Evolutionary conservation across 1,139 yeast genomes (phyloP), one percentile per base, ranked within the genome.

Genomic region (Sugiyamaella pinicola): DNA sequence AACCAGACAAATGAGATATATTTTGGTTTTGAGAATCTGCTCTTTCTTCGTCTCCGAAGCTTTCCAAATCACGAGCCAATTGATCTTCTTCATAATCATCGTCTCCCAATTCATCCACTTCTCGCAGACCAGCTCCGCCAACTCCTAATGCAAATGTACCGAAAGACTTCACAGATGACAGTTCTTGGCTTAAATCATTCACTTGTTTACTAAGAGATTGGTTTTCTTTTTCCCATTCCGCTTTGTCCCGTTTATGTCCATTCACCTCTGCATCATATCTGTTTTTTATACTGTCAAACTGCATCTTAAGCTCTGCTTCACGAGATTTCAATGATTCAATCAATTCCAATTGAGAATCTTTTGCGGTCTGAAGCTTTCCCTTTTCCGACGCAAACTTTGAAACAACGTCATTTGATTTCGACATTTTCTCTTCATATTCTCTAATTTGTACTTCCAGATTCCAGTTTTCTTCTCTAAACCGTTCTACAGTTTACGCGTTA

Each of bases 401-500:
- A 29, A 66, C 54, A 5, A 59, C 56, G 7, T 60, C 66, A 13
- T 61, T 53, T 10, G 67, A 60, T 38, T 62, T 61, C 12, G 65
- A 45, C 41, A 67, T 43, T 54, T 81, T 79, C 37, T 81, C 81
- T 37, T 76, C 72, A 50, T 83, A 70, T 43, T 72, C 76, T 50
- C 81, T 79, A 15, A 84, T 67, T 50, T 77, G 76, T 28, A 83
- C 69, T 65, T 85, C 90, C 56, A 88, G 75, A 62, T 86, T 88
- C 96, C 96, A 88, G 63, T 84, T 86, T 54, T 80, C 79, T 61
- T 87, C 91, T 64, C 83, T 84, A 58, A 80, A 72, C 33, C 76
- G 75, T 52, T 78, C 79, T 65, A 33, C 4, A 10, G 12, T 18
- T 18, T 4, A 24, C 18, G 7, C 4, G 43, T 39, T 22, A 39